Evolutionary conservation across 306 rosid species (phyloP).

Genomic region (Rosa chinensis): DNA sequence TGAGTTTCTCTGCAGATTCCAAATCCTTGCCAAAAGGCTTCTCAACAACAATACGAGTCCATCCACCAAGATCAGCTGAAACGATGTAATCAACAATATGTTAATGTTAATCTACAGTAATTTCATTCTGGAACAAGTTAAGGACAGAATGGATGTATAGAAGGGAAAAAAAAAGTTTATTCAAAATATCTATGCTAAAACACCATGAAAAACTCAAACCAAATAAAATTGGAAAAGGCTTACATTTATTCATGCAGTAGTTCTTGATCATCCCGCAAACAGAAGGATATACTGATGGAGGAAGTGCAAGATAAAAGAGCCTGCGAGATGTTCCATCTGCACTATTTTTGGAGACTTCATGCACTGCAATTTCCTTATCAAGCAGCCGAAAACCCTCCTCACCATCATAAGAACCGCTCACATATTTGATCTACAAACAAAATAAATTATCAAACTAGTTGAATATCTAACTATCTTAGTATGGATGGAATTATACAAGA

Average conservation of each 20-base stretch:
- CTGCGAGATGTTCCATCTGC: slow-evolving; percentile 72
- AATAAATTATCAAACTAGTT: slow-evolving; percentile 18
- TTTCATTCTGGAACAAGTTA: slow-evolving; percentile 8
- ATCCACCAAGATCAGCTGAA: slow-evolving; percentile 91
- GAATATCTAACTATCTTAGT: background rate
- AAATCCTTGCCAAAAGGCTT: slow-evolving; percentile 97
- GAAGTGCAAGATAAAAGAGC: slow-evolving; percentile 97
- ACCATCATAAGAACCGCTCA: slow-evolving; percentile 82
- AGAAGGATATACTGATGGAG: slow-evolving; percentile 96
- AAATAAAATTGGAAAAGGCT: slow-evolving; percentile 28
- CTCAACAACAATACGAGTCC: slow-evolving; percentile 98
- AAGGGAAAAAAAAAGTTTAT: background rate
- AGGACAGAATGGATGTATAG: background rate
- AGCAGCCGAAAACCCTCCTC: slow-evolving; percentile 67
- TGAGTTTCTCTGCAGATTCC: slow-evolving; percentile 83
- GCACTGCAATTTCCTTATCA: slow-evolving; percentile 80
- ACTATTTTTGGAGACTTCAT: slow-evolving; percentile 53
- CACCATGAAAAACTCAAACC: background rate
- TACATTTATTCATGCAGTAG: slow-evolving; percentile 82
- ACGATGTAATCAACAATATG: slow-evolving; percentile 27
- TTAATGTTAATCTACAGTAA: slow-evolving; percentile 1
- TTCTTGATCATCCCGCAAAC: slow-evolving; percentile 88
- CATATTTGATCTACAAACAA: slow-evolving; percentile 71
- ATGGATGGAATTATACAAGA: background rate
- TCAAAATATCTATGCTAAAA: background rate